Base-by-base conservation (phyloP, 2,329 filamentous ascomycete species). In the Aspergillus phoenicis region DNA sequence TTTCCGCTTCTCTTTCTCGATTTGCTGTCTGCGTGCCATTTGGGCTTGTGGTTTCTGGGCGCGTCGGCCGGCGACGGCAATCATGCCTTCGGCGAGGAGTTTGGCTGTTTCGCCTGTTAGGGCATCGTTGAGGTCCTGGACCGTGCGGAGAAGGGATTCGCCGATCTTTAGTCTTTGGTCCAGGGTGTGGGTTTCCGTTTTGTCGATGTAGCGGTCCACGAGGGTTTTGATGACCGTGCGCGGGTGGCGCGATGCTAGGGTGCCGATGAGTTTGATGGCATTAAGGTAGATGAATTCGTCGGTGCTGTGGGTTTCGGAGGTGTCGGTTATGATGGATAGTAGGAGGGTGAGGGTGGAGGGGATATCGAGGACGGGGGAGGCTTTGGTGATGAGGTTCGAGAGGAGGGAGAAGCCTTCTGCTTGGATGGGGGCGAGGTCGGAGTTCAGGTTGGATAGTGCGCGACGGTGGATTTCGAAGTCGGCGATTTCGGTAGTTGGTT, bases 221-320 rank as follows among this genome's bases (percentile, higher is more conserved):
- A 80, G 70, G 1, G 73, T 74, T 61, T 76, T 78, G 11, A 79
- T 53, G 2, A 78, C 75, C 4, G 78, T 80, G 43, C 70, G 74
- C 11, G 78, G 78, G 61, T 80, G 78, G 26, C 71, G 71, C 4
- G 77, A 77, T 13, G 78, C 77, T 10, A 80, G 60, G 8, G 68
- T 71, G 8, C 76, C 77, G 22, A 80, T 74, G 6, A 77, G 64
- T 48, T 77, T 80, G 56, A 80, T 77, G 24, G 76, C 78, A 48
- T 78, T 78, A 5, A 80, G 67, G 54, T 80, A 80, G 52, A 79
- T 73, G 58, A 78, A 80, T 63, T 80, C 77, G 49, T 80, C 78
- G 17, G 72, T 75, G 15, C 69, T 65, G 1, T 68, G 60, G 7
- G 70, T 62, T 53, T 73, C 72, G 0, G 73, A 73, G 10, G 70